Base-by-base conservation (phyloP, 352 stramenopile genomes). In the Phytophthora kernoviae region DNA sequence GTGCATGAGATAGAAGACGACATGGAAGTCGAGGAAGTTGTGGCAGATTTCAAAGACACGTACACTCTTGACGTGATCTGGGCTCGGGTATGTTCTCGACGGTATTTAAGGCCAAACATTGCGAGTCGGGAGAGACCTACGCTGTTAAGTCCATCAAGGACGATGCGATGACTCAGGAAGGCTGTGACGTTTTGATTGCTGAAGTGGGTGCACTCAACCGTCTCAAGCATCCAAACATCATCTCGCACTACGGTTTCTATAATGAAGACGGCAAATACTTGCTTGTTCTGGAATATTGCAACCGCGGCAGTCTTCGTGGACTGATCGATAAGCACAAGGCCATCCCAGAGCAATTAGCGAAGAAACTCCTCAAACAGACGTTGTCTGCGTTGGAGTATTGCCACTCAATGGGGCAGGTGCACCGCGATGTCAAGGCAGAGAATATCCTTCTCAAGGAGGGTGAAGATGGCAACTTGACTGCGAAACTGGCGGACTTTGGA, bases 401-500 rank as follows among this genome's bases (percentile, higher is more conserved):
- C 64, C 91, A 98, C 68, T 61, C 62, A 1, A 81, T 90, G 64
- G 77, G 91, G 1, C 93, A 98, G 49, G 94, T 98, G 12, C 96
- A 99, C 52, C 79, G 81, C 26, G 84, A 93, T 40, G 54, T 93
- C 45, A 93, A 93, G 64, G 70, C 88, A 0, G 88, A 97, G 62
- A 97, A 97, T 62, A 58, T 97, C 0, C 40, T 97, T 33, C 79
- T 98, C 15, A 67, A 56, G 1, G 71, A 87, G 20, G 79, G 93
- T 15, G 75, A 84, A 11, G 75, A 96, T n/a, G 81, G 95, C 62
- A 80, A 83, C 10, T 52, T 88, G 17, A 85, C 55, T 15, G 77
- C 98, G 34, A 98, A 98, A 64, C 83, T 97, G 27, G 87, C 88
- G 0, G 90, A 97, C 68, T 97, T 97, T 77, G 90, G 90, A 0